phyloP scores from a whole-genome alignment of 1,284 basidiomycete species.

The Ceratobasidium sp. region DNA sequence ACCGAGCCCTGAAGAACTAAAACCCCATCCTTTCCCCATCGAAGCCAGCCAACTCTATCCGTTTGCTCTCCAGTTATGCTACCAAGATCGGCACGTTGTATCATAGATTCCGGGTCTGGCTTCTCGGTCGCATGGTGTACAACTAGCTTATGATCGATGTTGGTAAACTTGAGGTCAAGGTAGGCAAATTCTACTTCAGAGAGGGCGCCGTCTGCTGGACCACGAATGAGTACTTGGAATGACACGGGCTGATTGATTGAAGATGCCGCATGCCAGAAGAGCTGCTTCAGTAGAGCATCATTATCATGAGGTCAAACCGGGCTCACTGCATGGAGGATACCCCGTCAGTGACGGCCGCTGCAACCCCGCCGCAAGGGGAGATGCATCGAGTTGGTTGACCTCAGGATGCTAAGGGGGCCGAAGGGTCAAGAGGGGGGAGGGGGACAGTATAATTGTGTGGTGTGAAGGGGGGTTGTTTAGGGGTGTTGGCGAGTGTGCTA shows the following conservation, averaged over 20 bases:
- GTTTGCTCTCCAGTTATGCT: slow-evolving; percentile 50
- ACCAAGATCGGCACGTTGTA: slow-evolving; percentile 62
- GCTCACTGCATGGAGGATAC: too few relatives aligned
- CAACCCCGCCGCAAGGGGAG: too few relatives aligned
- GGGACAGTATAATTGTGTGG: too few relatives aligned
- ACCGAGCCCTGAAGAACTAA: slow-evolving; percentile 72
- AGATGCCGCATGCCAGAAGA: slow-evolving; percentile 73
- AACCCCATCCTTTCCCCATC: slow-evolving; percentile 68
- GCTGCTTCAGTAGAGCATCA: too few relatives aligned
- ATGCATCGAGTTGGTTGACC: too few relatives aligned
- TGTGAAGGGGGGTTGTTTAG: too few relatives aligned
- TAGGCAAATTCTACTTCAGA: slow-evolving; percentile 70
- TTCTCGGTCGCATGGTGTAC: slow-evolving; percentile 61
- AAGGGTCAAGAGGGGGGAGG: too few relatives aligned
- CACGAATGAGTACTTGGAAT: slow-evolving; percentile 77
- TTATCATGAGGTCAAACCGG: too few relatives aligned
- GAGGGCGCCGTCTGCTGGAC: slow-evolving; percentile 63
- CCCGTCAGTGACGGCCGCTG: too few relatives aligned
- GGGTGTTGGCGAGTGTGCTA: too few relatives aligned
- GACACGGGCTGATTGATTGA: slow-evolving; percentile 71
- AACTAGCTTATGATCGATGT: slow-evolving; percentile 62
- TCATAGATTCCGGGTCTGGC: slow-evolving; percentile 21
- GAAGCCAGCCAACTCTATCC: too few relatives aligned
- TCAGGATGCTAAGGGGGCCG: too few relatives aligned
- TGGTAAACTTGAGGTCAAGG: slow-evolving; percentile 69